Conservation (phyloP, 2,329 filamentous ascomycete genomes). For the Fusarium neocosmosporiellum region DNA sequence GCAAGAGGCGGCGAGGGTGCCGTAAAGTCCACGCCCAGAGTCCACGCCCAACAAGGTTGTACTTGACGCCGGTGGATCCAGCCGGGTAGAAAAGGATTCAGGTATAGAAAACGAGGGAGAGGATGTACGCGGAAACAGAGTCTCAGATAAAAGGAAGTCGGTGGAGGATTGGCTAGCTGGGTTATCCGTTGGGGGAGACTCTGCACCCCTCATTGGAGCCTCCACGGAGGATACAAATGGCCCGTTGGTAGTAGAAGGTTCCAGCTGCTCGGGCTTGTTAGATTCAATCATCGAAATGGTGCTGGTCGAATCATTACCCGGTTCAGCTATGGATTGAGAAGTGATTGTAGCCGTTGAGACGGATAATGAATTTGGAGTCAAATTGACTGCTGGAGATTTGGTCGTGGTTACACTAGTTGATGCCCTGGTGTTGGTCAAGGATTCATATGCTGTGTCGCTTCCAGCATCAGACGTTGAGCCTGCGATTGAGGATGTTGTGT, state of each 20-base stretch:
- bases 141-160: background rate
- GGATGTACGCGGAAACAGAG: background rate
- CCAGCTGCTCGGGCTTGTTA: background rate
- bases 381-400: too few species aligned
- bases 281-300: background rate
- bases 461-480: background rate
- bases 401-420: background rate
- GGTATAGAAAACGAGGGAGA: background rate
- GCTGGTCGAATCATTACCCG: background rate
- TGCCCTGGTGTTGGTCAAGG: background rate
- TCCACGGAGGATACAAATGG: background rate
- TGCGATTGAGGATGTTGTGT: background rate
- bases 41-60: background rate
- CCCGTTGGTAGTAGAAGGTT: background rate
- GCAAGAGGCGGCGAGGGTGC: background rate
- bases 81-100: background rate
- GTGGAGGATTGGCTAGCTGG: background rate
- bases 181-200: background rate
- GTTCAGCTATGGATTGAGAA: background rate
- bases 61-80: background rate
- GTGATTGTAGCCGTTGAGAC: too few species aligned
- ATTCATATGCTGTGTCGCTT: background rate
- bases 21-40: background rate
- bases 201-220: background rate
- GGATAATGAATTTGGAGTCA: too few species aligned